Percentiles rank a stretch among this genome's conserved stretches.
Conservation (phyloP, 2,329 filamentous ascomycete genomes). For the Hymenoscyphus scutula region DNA sequence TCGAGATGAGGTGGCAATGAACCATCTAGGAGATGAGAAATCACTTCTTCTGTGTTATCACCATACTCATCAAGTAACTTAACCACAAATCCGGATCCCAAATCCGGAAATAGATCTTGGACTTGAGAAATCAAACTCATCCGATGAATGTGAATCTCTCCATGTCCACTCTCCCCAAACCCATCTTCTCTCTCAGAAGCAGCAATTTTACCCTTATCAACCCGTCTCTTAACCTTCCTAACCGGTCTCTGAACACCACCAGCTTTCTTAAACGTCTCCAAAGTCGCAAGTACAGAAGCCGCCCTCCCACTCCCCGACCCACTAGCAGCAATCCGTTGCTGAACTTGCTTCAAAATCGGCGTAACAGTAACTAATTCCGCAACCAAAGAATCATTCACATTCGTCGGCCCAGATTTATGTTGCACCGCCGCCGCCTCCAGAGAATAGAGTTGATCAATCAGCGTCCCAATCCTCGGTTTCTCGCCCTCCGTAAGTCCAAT, state of each 20-base stretch:
- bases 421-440: conserved; percentile 70
- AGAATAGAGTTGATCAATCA: conserved; percentile 81
- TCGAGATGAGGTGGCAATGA: conserved; percentile 69
- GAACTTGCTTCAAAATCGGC: conserved; percentile 65
- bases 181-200: conserved; percentile 38
- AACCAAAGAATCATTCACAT: conserved; percentile 69
- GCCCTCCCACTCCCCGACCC: conserved; percentile 53
- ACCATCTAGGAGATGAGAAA: conserved; percentile 77
- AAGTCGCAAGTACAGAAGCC: conserved; percentile 57
- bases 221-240: conserved; percentile 50
- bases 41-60: conserved; percentile 74
- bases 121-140: conserved; percentile 85
- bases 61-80: conserved; percentile 76
- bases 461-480: conserved; percentile 67
- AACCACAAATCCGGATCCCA: conserved; percentile 79
- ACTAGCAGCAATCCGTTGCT: conserved; percentile 50
- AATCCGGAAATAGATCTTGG: conserved; percentile 88
- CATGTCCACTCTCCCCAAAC: conserved; percentile 18
- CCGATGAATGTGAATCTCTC: conserved; percentile 62
- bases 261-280: conserved; percentile 59
- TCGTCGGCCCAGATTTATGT: conserved; percentile 54
- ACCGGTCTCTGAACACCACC: conserved; percentile 52
- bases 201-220: conserved; percentile 64
- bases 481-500: conserved; percentile 65
- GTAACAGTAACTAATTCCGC: conserved; percentile 79